Evolutionary conservation across 2,329 filamentous ascomycete species (phyloP), one percentile per base, ranked within the genome.

Genomic region (Teratosphaeria nubilosa): DNA sequence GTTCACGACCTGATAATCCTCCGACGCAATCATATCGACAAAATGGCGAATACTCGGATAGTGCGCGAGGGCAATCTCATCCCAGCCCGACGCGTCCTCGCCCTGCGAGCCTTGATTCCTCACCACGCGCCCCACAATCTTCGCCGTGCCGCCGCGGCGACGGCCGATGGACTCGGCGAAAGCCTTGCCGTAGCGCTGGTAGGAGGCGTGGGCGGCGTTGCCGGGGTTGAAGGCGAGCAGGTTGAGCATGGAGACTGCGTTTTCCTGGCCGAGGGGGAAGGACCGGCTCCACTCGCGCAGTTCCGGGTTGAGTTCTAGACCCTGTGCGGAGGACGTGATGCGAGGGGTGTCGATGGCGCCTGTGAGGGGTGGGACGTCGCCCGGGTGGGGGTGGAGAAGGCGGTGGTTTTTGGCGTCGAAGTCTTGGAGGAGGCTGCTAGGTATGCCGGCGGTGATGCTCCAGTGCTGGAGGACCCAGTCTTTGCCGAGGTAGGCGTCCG

Each of bases 31-130:
- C 82, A 85, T 86, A 66, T 84, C 82, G 51, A 79, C 79, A 65
- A 86, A 86, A 69, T 86, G 82, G 60, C 69, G 62, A 37, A 86
- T 79, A 55, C 77, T 83, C 2, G 84, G 83, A 69, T 86, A 86
- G 72, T 86, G 83, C 57, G 83, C 84, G 51, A 86, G 74, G 0
- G 83, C 83, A 60, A 86, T 77, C 70, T 86, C 83, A 67, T 86
- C 80, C 83, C 84, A 86, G 56, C 67, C 65, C 22, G 57, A 63
- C 52, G 56, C 51, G 56, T 69, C 64, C 56, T 68, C 64, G 5
- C 63, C 60, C 13, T 53, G 50, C 20, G 67, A 67, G 1, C 63
- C 63, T 27, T 65, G 64, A 67, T 72, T 70, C 14, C 64, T 62
- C 11, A 82, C 74, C 1, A 85, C 80, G 57, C 77, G 82, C 0